These are phyloP conservation scores for Populus alba DNA, from an alignment of 345 rosid genomes.

Conservation along the genomic window DNA sequence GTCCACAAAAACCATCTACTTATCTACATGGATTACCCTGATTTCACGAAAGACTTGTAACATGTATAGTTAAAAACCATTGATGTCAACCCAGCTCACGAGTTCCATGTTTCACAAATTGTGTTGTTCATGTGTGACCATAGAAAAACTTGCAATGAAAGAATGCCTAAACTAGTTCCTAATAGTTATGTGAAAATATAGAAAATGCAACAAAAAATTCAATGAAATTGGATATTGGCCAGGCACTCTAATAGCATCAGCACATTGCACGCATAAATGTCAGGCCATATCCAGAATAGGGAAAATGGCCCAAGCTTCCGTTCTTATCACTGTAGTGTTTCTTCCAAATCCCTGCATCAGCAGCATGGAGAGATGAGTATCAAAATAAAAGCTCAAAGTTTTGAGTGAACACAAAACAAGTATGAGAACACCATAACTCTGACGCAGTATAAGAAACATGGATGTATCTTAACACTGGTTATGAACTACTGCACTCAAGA, in stretches of 20 bases:
- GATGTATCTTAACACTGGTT: neutral
- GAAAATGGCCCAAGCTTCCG: neutral
- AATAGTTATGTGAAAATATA: neutral
- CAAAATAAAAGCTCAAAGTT: neutral
- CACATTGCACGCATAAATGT: neutral
- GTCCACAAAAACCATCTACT: too few relatives aligned
- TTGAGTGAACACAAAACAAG: neutral
- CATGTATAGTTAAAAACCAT: too few relatives aligned
- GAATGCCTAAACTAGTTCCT: neutral
- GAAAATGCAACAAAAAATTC: slow-evolving; percentile 7
- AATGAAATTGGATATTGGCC: neutral
- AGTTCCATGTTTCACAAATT: too few relatives aligned
- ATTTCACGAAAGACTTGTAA: too few relatives aligned
- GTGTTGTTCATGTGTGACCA: too few relatives aligned
- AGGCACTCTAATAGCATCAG: neutral
- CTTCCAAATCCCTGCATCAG: neutral
- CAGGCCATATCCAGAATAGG: neutral
- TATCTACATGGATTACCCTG: too few relatives aligned
- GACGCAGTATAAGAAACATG: neutral
- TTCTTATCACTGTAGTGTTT: neutral
- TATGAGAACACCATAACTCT: neutral
- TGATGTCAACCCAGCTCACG: too few relatives aligned
- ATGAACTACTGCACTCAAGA: neutral
- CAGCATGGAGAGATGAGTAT: neutral
- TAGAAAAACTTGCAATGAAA: neutral